Base-by-base conservation (phyloP, 768 basidiomycete genomes). In the Amanita jacksonii region DNA sequence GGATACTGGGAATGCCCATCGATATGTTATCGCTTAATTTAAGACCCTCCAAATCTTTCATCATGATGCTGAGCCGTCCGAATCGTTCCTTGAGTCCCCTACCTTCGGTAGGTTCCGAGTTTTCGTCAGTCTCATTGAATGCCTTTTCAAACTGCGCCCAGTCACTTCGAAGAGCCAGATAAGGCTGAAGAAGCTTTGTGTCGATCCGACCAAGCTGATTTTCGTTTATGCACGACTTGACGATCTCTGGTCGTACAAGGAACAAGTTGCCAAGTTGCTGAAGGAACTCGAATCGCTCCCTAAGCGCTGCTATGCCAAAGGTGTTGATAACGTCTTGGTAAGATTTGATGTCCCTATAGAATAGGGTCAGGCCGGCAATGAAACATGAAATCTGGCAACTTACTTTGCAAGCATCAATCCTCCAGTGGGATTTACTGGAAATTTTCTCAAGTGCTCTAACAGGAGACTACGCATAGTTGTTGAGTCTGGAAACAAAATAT, bases 361-460 rank as follows among this genome's bases (percentile, higher is more conserved):
- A 20, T 16, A 8, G 10, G 13, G 8, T 42, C 16, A 33, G 22
- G 40, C 38, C 12, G 19, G 18, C 40, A 3, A 38, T n/a, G 43
- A 28, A 45, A 35, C 3, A 43, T 15, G n/a, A 38, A 25, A 4
- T 9, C 6, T 22, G 32, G 22, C 28, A 3, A 68, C 80, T 48
- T 51, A 93, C 92, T 98, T 99, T 18, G 96, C 94, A 31, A 99
- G 81, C 89, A 98, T 94, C 41, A 99, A 68, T 12, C 94, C 96
- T 32, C 96, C 96, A 1, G 92, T 91, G 1, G 93, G 92, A 52
- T 85, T 96, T 42, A 99, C 92, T 2, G 91, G 88, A 66, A 97
- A 98, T 63, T 90, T 97, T 56, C 86, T 85, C 45, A 96, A 70
- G 58, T 99, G 96, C 31, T 98, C 96, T 38, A 99, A 72, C 5